Base-by-base conservation (phyloP, 768 basidiomycete genomes). In the Mycena rosella region DNA sequence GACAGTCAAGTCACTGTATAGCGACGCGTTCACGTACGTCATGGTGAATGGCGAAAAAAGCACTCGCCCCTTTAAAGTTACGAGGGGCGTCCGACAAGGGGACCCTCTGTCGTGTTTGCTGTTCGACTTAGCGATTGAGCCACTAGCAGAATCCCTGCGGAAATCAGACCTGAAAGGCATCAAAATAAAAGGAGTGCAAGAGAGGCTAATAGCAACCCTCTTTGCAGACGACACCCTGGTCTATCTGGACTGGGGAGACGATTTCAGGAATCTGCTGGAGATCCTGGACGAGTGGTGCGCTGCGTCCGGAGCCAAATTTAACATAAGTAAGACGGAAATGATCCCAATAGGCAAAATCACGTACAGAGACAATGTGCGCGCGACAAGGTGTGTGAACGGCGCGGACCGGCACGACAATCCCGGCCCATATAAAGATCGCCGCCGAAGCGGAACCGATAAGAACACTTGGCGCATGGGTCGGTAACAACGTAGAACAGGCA, bases 291-390 rank as follows among this genome's bases (percentile, higher is more conserved):
- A 34, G 13, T 34, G 32, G 32, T 34, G 32, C 32, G 13, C 13
- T 6, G 32, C 32, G 7, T 6, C 32, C 20, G 63, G 70, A 0
- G 75, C 71, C 0, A 76, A 73, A 17, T 76, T 77, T 5, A 77
- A 77, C 52, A 5, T 71, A 0, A 53, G 42, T 20, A 77, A 77
- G 22, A 77, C 74, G 0, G 67, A 77, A n/a, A 65, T 75, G 1
- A 48, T 74, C 0, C 76, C 74, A 0, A 73, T 81, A 0, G 79
- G 81, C 1, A 58, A 20, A 42, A 32, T 27, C n/a, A 27, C 22
- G 7, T 53, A 69, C 40, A 6, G 70, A 10, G 30, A 60, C 1
- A 6, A 18, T 7, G 49, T 72, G 1, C 27, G 29, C 13, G 60
- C 11, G 2, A 49, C 26, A 14, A 11, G 60, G 8, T 61, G 14